Conservation (phyloP, 306 rosid genomes). For the Cucumis cinereus region DNA sequence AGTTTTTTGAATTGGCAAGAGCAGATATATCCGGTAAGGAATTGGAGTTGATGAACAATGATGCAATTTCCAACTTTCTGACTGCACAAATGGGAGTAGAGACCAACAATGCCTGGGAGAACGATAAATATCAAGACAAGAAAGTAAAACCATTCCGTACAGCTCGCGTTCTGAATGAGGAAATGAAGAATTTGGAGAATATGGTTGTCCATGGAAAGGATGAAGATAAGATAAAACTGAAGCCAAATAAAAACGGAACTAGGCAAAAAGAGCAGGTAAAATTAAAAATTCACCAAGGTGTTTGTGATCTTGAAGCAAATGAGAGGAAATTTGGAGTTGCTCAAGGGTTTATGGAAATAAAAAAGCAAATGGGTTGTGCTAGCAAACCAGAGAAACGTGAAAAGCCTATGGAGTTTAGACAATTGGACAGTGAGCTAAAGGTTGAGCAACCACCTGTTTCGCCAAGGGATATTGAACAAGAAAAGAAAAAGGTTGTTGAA, state of each 20-base stretch:
- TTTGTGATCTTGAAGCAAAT: constrained; percentile 21
- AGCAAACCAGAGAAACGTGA: constrained; percentile 22
- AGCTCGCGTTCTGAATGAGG: constrained; percentile 14
- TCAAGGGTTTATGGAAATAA: constrained; percentile 20
- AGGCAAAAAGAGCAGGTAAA: constrained; percentile 29
- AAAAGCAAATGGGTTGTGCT: constrained; percentile 16
- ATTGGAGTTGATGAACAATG: constrained; percentile 24
- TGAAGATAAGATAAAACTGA: constrained; percentile 26
- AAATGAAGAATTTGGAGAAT: constrained; percentile 18
- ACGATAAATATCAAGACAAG: constrained; percentile 14
- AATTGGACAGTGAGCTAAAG: constrained; percentile 20
- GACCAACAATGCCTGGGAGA: constrained; percentile 16
- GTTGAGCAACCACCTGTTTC: constrained; percentile 27
- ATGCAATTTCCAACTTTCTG: constrained; percentile 21
- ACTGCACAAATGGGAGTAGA: constrained; percentile 29
- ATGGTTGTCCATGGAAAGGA: constrained; percentile 17
- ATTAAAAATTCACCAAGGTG: constrained; percentile 21
- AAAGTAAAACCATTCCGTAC: constrained; percentile 15
- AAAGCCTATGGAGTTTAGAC: constrained; percentile 19
- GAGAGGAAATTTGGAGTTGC: constrained; percentile 22
- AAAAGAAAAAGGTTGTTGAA: constrained; percentile 8
- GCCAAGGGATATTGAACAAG: constrained; percentile 20
- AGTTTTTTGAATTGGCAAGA: constrained; percentile 74
- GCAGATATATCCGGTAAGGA: constrained; percentile 36
- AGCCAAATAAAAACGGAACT: constrained; percentile 23